Evolutionary conservation across 2,329 filamentous ascomycete genomes (phyloP), one percentile per base, ranked within the genome.

Genomic region (Colletotrichum eremochloae): DNA sequence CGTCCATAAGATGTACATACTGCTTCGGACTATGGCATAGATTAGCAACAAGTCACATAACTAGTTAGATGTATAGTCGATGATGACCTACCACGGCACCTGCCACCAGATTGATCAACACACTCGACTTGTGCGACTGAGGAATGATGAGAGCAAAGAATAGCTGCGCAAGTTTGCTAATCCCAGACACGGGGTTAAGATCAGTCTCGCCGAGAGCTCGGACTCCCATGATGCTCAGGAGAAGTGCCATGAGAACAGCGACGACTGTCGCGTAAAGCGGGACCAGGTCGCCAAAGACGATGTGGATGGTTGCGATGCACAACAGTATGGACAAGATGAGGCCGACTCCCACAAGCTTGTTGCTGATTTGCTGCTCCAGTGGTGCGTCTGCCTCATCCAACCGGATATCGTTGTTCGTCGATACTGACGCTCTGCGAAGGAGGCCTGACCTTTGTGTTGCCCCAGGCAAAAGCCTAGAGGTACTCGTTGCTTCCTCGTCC

Each of bases 61-160:
- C 36, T 9, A 55, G 18, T 31, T 40, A 42, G 62, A 38, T 3
- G 18, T 42, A 2, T 29, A 5, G 5, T 38, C 40, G 29, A 18
- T 36, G 8, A n/a, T 46, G 24, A 80, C 83, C 61, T 79, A 86
- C 84, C 40, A 99, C 92, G 0, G 96, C 96, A 11, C 96, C 96
- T 0, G 96, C 96, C 8, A 99, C 91, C 1, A 99, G 89, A 79
- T 99, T 99, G 79, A 98, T 97, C 68, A 97, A 88, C n/a, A 99
- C 92, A 15, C 94, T 94, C 52, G 95, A 95, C 76, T 93, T 92
- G 77, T 94, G 91, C 0, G 91, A 90, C 67, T 92, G 86, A 0
- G 96, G 95, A 2, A 97, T 95, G 50, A 97, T 93, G 62, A 97
- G 84, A 3, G 96, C 96, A 81, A 99, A 98, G 79, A 98, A 92